phyloP scores from a whole-genome alignment of 768 basidiomycete species.

The Tricholoma bakamatsutake region DNA sequence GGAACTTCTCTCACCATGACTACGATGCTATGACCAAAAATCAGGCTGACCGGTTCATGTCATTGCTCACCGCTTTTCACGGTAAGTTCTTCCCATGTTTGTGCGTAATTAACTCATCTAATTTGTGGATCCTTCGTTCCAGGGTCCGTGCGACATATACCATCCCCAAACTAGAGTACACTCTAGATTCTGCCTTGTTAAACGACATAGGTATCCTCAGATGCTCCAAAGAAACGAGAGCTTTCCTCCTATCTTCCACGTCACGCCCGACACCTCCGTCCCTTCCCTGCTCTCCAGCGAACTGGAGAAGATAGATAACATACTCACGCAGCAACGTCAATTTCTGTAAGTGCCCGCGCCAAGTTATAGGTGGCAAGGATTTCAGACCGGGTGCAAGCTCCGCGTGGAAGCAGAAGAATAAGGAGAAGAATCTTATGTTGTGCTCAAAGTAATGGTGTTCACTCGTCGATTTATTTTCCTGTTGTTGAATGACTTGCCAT shows the following conservation, averaged over 20 bases:
- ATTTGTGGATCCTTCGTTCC: not conserved
- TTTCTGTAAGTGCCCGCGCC: not conserved
- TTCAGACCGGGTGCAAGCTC: not conserved
- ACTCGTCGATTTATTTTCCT: not conserved
- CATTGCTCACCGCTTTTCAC: not conserved
- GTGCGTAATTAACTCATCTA: not conserved
- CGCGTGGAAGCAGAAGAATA: not conserved
- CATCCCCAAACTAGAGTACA: not conserved
- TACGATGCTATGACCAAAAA: not conserved
- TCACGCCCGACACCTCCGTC: not conserved
- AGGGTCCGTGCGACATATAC: not conserved
- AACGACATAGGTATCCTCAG: not conserved
- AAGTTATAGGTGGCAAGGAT: not conserved
- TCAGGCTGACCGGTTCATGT: not conserved
- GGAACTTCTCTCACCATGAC: not conserved
- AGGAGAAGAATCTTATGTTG: not conserved
- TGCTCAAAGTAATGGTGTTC: not conserved
- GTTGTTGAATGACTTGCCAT: not conserved
- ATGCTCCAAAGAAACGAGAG: not conserved
- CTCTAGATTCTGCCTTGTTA: not conserved
- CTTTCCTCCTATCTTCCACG: not conserved
- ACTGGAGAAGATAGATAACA: not conserved
- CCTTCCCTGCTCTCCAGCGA: not conserved
- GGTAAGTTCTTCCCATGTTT: not conserved
- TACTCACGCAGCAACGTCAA: not conserved